Conservation (phyloP, 257 asterid genomes). For the Marsdenia floribunda region DNA sequence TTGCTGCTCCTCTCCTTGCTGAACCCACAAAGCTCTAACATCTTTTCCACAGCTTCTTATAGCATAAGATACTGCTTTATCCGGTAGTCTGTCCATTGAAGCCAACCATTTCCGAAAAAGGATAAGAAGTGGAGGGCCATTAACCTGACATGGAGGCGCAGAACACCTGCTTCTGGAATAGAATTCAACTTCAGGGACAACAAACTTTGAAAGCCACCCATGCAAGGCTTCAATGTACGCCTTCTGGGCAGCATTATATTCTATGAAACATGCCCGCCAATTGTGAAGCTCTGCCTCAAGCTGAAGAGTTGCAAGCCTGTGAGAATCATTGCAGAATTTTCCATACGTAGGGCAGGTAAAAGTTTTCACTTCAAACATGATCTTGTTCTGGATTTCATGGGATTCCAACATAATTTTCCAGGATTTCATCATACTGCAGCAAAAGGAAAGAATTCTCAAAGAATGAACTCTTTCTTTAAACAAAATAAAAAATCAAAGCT, state of each 20-base stretch:
- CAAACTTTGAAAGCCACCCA: conserved; percentile 73
- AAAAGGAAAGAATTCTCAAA: conserved; percentile 5
- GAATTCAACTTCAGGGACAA: conserved; percentile 50
- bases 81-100: conserved; percentile 55
- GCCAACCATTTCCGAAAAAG: conserved; percentile 63
- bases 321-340: conserved; percentile 79
- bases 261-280: conserved; percentile 68
- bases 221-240: conserved; percentile 57
- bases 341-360: conserved; percentile 71
- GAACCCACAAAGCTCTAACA: conserved; percentile 74
- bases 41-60: conserved; percentile 69
- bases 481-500: neutral
- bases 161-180: conserved; percentile 32
- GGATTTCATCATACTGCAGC: conserved; percentile 65
- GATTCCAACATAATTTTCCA: conserved; percentile 78
- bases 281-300: conserved; percentile 78
- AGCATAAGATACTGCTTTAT: conserved; percentile 50
- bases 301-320: conserved; percentile 76
- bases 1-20: conserved; percentile 77
- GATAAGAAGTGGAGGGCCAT: conserved; percentile 65
- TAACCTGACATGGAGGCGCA: conserved; percentile 20
- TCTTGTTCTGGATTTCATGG: conserved; percentile 85
- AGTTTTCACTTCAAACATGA: conserved; percentile 65
- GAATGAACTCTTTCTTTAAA: neutral
- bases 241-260: conserved; percentile 56